Conservation (phyloP, 2,329 filamentous ascomycete species). For the Aspergillus sp. region DNA sequence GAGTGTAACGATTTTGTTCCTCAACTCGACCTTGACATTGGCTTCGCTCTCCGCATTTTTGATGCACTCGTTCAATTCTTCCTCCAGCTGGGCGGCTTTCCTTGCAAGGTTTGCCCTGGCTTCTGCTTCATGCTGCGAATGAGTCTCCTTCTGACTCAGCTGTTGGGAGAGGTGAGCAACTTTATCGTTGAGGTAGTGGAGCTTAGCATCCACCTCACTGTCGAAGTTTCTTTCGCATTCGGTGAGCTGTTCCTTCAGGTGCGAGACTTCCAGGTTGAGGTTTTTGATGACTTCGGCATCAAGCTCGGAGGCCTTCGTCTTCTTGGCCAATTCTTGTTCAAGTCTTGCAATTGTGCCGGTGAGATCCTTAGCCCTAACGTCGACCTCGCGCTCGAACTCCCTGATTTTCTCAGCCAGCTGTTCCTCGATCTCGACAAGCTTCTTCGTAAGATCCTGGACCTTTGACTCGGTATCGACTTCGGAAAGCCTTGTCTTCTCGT, state of each 20-base stretch:
- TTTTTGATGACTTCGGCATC: not conserved
- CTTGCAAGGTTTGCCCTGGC: too few species aligned
- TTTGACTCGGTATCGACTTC: slow-evolving; percentile 7
- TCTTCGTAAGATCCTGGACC: too few species aligned
- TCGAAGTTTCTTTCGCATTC: not conserved
- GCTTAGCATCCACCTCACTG: not conserved
- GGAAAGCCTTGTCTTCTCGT: not conserved
- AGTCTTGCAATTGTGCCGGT: not conserved
- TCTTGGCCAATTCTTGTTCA: not conserved
- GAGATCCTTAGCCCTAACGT: not conserved
- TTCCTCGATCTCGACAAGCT: not conserved
- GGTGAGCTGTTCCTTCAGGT: too few species aligned
- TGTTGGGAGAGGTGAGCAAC: not conserved
- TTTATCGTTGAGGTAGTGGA: not conserved
- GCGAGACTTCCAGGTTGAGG: not conserved
- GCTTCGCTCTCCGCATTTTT: not conserved
- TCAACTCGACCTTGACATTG: not conserved
- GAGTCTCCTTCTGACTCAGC: not conserved
- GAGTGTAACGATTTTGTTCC: not conserved
- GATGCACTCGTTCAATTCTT: not conserved
- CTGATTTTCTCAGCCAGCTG: not conserved
- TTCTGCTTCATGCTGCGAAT: not conserved
- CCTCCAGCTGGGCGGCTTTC: not conserved
- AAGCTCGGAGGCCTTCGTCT: not conserved
- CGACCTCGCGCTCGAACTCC: not conserved